Evolutionary conservation across 495 filamentous ascomycete species (phyloP), one percentile per base, ranked within the genome.

Genomic region (Mytilinidion resinicola): DNA sequence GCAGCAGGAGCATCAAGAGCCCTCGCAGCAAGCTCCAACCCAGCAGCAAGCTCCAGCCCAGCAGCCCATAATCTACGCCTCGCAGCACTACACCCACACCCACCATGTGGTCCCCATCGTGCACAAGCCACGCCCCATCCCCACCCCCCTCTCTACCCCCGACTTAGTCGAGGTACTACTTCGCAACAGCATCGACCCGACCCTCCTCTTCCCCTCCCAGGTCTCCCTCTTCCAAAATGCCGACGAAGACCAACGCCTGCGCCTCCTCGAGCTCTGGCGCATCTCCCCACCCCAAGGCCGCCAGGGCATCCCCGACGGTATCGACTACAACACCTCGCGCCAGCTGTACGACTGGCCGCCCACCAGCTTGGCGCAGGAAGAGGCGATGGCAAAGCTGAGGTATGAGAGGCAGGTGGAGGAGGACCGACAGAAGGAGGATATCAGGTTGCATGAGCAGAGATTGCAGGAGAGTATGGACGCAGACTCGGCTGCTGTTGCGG

Each of bases 211-310:
- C 53, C 71, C 70, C 12, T 67, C 66, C 25, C 72, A 75, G 39
- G 53, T 72, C 50, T 60, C 67, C 42, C 71, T 75, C 44, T 75
- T 70, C 64, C 58, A 66, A 46, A 70, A 71, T 52, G 67, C 71
- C 51, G 64, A 70, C 57, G 55, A 66, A 34, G 70, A 71, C 56
- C 71, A 73, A 60, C 68, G 66, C 42, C 61, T 69, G 33, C 63
- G 72, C 1, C 65, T 75, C 12, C 62, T 75, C 5, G 72, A 75
- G 57, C 66, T 75, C 4, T 75, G 72, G 72, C 65, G 70, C 38
- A 72, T 73, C 20, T 58, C 65, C 17, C 72, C 72, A 12, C 72
- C 70, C 6, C 53, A 60, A 41, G 49, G 59, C 17, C 25, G 63
- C 38, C 53, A 62, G 33, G 55, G 56, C 15, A 50, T 42, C 50